A percentile compares a stretch with the other conserved stretches of the same genome.
These are phyloP conservation scores for Podospora pseudoanserina DNA, from an alignment of 495 filamentous ascomycete species.

Conservation along the genomic window DNA sequence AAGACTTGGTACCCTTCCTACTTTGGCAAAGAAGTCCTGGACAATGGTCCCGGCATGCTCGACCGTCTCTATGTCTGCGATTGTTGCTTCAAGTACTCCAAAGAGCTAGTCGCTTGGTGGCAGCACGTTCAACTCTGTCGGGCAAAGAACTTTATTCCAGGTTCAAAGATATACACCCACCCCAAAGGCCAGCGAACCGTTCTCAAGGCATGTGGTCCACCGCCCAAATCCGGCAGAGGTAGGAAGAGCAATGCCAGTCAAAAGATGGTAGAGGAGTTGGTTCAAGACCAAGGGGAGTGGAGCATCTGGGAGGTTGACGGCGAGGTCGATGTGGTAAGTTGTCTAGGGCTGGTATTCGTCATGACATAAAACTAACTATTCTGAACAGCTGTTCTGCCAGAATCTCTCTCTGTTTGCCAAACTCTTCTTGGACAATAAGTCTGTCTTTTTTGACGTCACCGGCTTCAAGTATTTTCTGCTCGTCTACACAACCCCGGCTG, in stretches of 20 bases:
- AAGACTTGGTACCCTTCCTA: conserved; percentile 73
- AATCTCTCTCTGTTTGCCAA: conserved; percentile 97
- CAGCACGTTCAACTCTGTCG: conserved; percentile 46
- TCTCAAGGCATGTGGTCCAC: conserved; percentile 23
- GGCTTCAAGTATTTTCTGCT: conserved; percentile 95
- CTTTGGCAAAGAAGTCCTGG: conserved; percentile 74
- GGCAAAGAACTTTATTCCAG: conserved; percentile 37
- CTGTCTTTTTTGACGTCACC: conserved; percentile 93
- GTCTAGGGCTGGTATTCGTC: neutral
- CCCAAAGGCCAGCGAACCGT: conserved; percentile 40
- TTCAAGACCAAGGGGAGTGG: conserved; percentile 54
- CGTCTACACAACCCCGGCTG: conserved; percentile 54
- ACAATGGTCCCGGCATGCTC: conserved; percentile 35
- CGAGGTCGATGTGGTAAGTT: conserved; percentile 65
- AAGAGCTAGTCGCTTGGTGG: conserved; percentile 59
- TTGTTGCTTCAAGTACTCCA: conserved; percentile 89
- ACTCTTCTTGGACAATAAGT: conserved; percentile 95
- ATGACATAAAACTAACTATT: conserved; percentile 1
- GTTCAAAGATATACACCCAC: conserved; percentile 47
- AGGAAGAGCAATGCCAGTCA: conserved; percentile 37
- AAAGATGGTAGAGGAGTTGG: conserved; percentile 56
- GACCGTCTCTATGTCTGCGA: conserved; percentile 81
- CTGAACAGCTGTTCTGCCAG: conserved; percentile 75
- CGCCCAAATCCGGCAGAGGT: conserved; percentile 40
- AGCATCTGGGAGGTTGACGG: conserved; percentile 90